Conservation (phyloP, 352 stramenopile genomes). For the Phytophthora fragariaefolia region DNA sequence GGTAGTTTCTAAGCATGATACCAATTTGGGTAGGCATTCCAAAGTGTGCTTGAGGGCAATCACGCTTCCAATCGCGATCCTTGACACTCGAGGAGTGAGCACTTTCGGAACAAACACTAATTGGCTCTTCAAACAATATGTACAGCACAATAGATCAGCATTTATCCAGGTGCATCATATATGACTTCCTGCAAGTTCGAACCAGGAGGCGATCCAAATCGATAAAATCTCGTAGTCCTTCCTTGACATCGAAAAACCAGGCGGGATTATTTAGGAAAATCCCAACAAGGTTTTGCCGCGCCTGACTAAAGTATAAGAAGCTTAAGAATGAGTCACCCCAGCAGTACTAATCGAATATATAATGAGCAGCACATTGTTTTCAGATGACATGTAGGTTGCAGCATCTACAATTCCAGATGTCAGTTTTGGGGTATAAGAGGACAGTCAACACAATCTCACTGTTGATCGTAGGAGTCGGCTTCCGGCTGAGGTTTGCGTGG, state of each 20-base stretch:
- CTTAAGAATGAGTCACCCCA: neutral
- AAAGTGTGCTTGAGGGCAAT: constrained; percentile 89
- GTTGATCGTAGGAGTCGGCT: constrained; percentile 81
- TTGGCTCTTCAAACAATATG: constrained; percentile 49
- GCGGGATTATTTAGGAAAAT: constrained; percentile 82
- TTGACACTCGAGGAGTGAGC: constrained; percentile 71
- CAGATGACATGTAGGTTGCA: constrained; percentile 76
- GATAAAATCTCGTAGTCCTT: constrained; percentile 72
- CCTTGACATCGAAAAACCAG: constrained; percentile 85
- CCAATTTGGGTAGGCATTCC: constrained; percentile 64
- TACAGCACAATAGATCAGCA: neutral
- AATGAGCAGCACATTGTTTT: constrained; percentile 72
- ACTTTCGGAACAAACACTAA: constrained; percentile 83
- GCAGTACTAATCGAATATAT: neutral
- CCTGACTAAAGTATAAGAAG: constrained; percentile 46
- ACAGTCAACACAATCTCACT: constrained; percentile 33
- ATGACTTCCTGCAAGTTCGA: neutral
- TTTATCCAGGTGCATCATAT: neutral
- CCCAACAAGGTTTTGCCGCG: constrained; percentile 72
- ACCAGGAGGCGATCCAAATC: constrained; percentile 84
- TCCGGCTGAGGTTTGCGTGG: constrained; percentile 76
- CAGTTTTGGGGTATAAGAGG: neutral
- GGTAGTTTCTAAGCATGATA: constrained; percentile 53
- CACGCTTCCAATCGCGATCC: constrained; percentile 77
- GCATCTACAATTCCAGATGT: constrained; percentile 53